Base-by-base conservation (phyloP, 768 basidiomycete species). In the Russula sp. region DNA sequence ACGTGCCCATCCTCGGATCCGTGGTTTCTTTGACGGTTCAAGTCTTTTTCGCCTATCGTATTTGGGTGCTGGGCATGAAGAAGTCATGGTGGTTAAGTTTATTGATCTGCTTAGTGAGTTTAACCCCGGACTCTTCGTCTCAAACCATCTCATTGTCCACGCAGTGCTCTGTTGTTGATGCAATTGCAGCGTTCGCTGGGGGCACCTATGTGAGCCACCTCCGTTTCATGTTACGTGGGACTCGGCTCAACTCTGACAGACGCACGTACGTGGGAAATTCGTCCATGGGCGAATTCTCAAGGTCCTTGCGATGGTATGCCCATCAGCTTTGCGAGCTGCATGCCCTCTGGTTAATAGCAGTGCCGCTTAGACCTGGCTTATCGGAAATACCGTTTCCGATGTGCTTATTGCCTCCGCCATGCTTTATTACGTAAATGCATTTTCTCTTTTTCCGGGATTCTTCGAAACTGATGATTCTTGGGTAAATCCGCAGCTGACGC, bases 11-110 rank as follows among this genome's bases (percentile, higher is more conserved):
- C 5, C 66, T 74, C 34, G 73, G 70, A 6, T 55, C 67, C 6
- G 18, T 72, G 6, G 67, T 72, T n/a, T 67, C 70, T 6, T 61
- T 74, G 32, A 60, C 65, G 8, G 69, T 74, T 13, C 72, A 74
- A 59, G 47, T 73, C 7, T 75, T 75, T 57, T 75, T 72, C 67
- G 71, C 69, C 50, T 73, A 72, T 52, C 69, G 73, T 16, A 75
- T 75, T 31, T 69, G 52, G 57, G 40, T 64, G 35, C 58, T 64
- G 9, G 47, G 63, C 31, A 20, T 37, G 14, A 50, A 20, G 22
- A 6, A 39, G 1, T 4, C 39, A 8, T 39, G 54, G 45, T 50
- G 35, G 47, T 11, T 62, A 34, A 56, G 47, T 27, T 1, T 22
- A 2, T 0, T 50, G 2, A 62, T 62, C 48, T 50, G 31, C 20